These are phyloP conservation scores for Cryptosporidium sp. DNA, from an alignment of 169 alveolate species.

Conservation along the genomic window DNA sequence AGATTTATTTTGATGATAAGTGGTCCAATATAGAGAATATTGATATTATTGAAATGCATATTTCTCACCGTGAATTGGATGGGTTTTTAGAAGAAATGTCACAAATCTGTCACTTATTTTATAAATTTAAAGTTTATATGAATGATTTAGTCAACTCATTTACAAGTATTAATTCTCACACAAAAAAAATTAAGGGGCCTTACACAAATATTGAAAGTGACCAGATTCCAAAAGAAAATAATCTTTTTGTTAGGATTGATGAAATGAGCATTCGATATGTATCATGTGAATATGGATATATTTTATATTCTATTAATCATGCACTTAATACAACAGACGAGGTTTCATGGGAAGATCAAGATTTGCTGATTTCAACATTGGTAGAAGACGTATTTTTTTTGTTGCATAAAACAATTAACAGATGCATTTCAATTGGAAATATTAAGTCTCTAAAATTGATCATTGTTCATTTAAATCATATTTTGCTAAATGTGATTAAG, in stretches of 20 bases:
- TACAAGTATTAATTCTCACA: slow-evolving; percentile 1
- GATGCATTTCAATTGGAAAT: slow-evolving; percentile 63
- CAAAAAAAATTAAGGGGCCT: background rate
- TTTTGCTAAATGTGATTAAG: slow-evolving; percentile 37
- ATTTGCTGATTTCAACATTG: slow-evolving; percentile 53
- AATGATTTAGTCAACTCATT: slow-evolving; percentile 30
- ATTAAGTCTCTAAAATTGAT: slow-evolving; percentile 26
- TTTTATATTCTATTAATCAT: slow-evolving; percentile 46
- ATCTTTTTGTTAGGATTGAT: slow-evolving; percentile 26
- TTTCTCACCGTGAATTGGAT: slow-evolving; percentile 65
- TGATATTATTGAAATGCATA: slow-evolving; percentile 26
- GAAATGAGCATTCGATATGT: slow-evolving; percentile 58
- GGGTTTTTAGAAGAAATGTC: slow-evolving; percentile 56
- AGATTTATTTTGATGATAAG: slow-evolving; percentile 28
- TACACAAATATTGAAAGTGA: background rate
- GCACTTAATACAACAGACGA: slow-evolving; percentile 62
- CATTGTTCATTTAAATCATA: slow-evolving; percentile 37
- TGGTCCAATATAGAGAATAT: slow-evolving; percentile 34
- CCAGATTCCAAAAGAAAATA: background rate
- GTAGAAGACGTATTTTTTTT: slow-evolving; percentile 60
- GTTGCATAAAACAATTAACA: slow-evolving; percentile 48
- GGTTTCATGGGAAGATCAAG: slow-evolving; percentile 59
- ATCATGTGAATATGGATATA: slow-evolving; percentile 65
- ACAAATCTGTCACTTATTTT: slow-evolving; percentile 21
- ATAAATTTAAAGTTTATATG: slow-evolving; percentile 59